Evolutionary conservation across 768 basidiomycete species (phyloP).

Genomic region (Holtermanniella nyarrowii): DNA sequence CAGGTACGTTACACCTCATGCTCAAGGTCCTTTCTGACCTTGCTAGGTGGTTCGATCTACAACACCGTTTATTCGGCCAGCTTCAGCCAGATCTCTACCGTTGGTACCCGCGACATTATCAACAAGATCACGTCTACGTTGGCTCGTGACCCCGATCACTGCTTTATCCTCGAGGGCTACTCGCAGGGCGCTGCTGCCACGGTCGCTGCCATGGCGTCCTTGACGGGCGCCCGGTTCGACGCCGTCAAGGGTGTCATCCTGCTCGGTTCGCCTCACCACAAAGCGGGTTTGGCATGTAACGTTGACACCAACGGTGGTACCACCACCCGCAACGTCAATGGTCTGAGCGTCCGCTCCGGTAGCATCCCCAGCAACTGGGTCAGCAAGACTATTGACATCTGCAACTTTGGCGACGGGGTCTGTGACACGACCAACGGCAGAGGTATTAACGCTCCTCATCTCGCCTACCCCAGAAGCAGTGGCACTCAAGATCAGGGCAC

Average conservation of each 20-base stretch:
- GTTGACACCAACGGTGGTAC: conserved; percentile 15
- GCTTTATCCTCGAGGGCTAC: conserved; percentile 18
- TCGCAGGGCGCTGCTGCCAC: conserved; percentile 20
- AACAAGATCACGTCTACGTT: conserved; percentile 3
- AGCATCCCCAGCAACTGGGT: conserved; percentile 14
- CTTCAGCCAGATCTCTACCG: conserved; percentile 11
- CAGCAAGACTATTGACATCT: conserved; percentile 14
- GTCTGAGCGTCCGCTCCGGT: conserved; percentile 4
- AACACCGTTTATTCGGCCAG: conserved; percentile 16
- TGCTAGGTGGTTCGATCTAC: conserved; percentile 13
- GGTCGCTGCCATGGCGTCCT: conserved; percentile 6
- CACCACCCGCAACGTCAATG: conserved; percentile 12
- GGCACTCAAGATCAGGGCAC: no score
- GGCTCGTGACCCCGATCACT: conserved; percentile 5
- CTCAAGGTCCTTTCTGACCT: no score
- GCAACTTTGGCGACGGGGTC: conserved; percentile 17
- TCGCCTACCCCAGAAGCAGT: conserved; percentile 19
- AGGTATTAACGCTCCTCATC: conserved; percentile 33
- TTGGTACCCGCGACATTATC: conserved; percentile 14
- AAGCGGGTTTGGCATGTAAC: conserved; percentile 12
- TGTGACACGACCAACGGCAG: conserved; percentile 21
- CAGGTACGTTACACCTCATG: no score
- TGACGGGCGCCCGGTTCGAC: conserved; percentile 10
- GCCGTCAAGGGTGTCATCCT: conserved; percentile 22
- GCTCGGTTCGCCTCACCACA: conserved; percentile 16